Evolutionary conservation across 2,329 filamentous ascomycete species (phyloP), one percentile per base, ranked within the genome.

Genomic region (Monilinia polystroma): DNA sequence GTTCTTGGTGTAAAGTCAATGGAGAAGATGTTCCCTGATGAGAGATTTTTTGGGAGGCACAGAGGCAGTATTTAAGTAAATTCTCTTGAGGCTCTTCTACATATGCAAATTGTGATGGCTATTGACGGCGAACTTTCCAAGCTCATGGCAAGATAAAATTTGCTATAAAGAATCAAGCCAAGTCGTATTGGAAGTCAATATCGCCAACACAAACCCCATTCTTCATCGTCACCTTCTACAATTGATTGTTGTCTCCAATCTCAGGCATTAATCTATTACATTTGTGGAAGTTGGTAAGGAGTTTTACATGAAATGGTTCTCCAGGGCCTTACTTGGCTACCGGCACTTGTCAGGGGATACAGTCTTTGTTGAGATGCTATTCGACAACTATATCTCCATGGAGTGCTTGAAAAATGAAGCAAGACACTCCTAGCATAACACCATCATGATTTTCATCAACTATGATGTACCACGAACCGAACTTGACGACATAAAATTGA

Each of bases 281-380:
- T 49, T 66, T 66, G 23, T 35, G 56, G 64, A 62, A 60, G 64
- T 32, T 62, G 64, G 43, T 45, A 66, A 62, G 64, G 64, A n/a
- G 53, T 38, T 47, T 11, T 18, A 16, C 26, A 47, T 45, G 26
- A 62, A 51, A 16, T 35, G 41, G 53, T 11, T 26, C 47, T 23
- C 12, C 23, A 29, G 29, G 32, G 32, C 55, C 64, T 41, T 55
- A 41, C 64, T 66, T 52, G 26, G 35, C 55, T 51, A 32, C 45
- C 49, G 47, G 35, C 45, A n/a, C 26, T 35, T 6, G 14, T 66
- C 47, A 66, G 49, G 55, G 47, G 35, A 45, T 53, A 29, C 10
- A 43, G 26, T 5, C n/a, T 23, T 56, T 54, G 7, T 1, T 14
- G 56, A 38, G 12, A 66, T 62, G 20, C 49, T 62, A 65, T 66